Evolutionary conservation across 805 yeast genomes (phyloP).

Genomic region (Candida insectorum): DNA sequence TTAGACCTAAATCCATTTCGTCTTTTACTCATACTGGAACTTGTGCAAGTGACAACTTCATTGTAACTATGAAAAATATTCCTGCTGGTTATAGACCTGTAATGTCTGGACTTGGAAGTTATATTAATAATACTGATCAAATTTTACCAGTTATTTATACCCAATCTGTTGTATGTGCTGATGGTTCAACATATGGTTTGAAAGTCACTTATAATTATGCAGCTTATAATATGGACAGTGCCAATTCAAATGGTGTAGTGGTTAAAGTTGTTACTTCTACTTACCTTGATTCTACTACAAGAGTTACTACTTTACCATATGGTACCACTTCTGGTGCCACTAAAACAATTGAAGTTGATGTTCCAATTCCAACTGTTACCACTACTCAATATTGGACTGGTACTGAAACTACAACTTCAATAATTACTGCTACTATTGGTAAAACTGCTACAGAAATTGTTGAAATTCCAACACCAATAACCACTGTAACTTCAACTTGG

Average conservation of each 20-base stretch:
- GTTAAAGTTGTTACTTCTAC: slow-evolving; percentile 16
- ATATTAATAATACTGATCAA: neutral
- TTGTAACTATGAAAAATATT: slow-evolving; percentile 15
- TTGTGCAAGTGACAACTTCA: slow-evolving; percentile 12
- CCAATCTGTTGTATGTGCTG: slow-evolving; percentile 13
- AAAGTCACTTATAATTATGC: neutral
- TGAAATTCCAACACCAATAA: slow-evolving; percentile 7
- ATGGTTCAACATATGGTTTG: neutral
- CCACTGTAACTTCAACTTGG: neutral
- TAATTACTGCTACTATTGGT: slow-evolving; percentile 16
- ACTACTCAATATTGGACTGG: slow-evolving; percentile 14
- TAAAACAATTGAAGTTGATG: slow-evolving; percentile 19
- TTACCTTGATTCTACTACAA: slow-evolving; percentile 17
- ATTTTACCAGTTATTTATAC: slow-evolving; percentile 1
- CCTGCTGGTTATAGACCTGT: slow-evolving; percentile 28
- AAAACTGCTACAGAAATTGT: slow-evolving; percentile 15
- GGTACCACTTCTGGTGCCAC: slow-evolving; percentile 15
- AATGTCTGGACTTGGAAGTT: slow-evolving; percentile 12
- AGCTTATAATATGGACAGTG: slow-evolving; percentile 1
- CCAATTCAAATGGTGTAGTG: slow-evolving; percentile 14
- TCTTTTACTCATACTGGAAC: slow-evolving; percentile 8
- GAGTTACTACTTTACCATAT: slow-evolving; percentile 16
- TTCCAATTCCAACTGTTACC: slow-evolving; percentile 17
- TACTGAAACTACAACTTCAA: slow-evolving; percentile 10
- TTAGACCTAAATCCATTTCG: slow-evolving; percentile 10